Percentiles rank a stretch among this genome's conserved stretches.
Conservation (phyloP, 805 yeast genomes). For the Nakazawaea populi region DNA sequence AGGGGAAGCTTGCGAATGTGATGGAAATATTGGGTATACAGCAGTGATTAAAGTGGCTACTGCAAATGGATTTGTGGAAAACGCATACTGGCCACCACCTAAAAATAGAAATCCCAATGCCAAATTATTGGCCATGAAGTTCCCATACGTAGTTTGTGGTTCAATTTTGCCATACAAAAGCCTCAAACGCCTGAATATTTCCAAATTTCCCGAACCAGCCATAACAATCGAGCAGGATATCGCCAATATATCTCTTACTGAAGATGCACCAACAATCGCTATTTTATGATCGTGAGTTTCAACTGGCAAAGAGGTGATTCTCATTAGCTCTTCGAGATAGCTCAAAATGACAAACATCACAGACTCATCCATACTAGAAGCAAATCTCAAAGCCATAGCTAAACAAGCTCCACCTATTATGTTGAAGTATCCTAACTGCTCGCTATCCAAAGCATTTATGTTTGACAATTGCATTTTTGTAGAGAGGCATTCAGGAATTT, state of each 20-base stretch:
- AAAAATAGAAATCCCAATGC: constrained; percentile 84
- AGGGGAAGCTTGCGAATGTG: constrained; percentile 19
- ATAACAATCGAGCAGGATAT: constrained; percentile 67
- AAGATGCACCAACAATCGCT: constrained; percentile 46
- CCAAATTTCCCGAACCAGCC: constrained; percentile 91
- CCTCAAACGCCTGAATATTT: constrained; percentile 66
- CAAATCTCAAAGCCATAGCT: constrained; percentile 69
- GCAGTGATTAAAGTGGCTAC: constrained; percentile 68
- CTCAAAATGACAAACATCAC: constrained; percentile 53
- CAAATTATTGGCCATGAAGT: constrained; percentile 70
- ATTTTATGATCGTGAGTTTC: constrained; percentile 52
- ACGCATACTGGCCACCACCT: constrained; percentile 90
- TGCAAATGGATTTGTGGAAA: constrained; percentile 53
- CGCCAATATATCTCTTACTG: constrained; percentile 52
- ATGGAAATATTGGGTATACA: constrained; percentile 70
- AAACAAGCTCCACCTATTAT: constrained; percentile 70
- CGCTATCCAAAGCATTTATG: constrained; percentile 41
- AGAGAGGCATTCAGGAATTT: constrained; percentile 44
- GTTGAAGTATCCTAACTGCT: constrained; percentile 55
- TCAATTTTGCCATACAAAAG: constrained; percentile 56
- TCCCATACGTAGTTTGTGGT: constrained; percentile 48
- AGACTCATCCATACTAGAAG: constrained; percentile 54
- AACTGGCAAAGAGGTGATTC: constrained; percentile 34
- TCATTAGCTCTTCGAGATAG: constrained; percentile 47
- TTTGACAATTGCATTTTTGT: constrained; percentile 22